Evolutionary conservation across 2,329 filamentous ascomycete species (phyloP).

Genomic region (Aspergillus neoniger): DNA sequence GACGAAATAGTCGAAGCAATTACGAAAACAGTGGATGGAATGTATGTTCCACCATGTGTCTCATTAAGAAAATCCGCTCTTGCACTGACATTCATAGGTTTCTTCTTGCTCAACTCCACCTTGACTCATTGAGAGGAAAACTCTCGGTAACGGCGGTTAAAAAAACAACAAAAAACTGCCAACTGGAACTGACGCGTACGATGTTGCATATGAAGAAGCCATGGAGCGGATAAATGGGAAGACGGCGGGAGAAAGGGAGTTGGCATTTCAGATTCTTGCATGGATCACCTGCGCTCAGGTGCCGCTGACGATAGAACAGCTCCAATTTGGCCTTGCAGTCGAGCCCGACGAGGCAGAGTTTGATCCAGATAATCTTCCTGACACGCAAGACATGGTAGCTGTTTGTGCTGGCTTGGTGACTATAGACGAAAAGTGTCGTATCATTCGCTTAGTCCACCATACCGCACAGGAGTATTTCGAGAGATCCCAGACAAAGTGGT

Average conservation of each 20-base stretch:
- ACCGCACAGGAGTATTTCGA: too few species aligned
- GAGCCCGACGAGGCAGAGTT: too few species aligned
- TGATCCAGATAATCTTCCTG: too few species aligned
- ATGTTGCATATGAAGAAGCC: conserved; percentile 45
- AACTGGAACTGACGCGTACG: conserved; percentile 34
- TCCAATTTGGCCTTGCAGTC: too few species aligned
- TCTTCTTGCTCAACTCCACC: conserved; percentile 28
- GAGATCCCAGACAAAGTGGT: too few species aligned
- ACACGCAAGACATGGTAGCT: too few species aligned
- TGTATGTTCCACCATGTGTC: conserved; percentile 28
- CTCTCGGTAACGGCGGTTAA: conserved; percentile 34
- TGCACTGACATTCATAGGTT: conserved; percentile 23
- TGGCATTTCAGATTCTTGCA: too few species aligned
- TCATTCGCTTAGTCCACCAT: too few species aligned
- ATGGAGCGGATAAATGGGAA: conserved; percentile 50
- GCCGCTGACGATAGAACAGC: too few species aligned
- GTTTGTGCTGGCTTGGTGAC: too few species aligned
- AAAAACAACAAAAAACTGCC: conserved; percentile 34
- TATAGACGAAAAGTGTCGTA: too few species aligned
- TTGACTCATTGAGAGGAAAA: conserved; percentile 23
- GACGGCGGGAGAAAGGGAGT: conserved; percentile 6
- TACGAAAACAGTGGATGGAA: conserved; percentile 31
- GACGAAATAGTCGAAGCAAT: conserved; percentile 27
- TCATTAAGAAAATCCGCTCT: neutral
- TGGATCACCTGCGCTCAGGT: too few species aligned